A percentile compares a stretch with the other conserved stretches of the same genome.
These are phyloP conservation scores for Colletotrichum sp. DNA, from an alignment of 2,329 filamentous ascomycete species.

Conservation along the genomic window DNA sequence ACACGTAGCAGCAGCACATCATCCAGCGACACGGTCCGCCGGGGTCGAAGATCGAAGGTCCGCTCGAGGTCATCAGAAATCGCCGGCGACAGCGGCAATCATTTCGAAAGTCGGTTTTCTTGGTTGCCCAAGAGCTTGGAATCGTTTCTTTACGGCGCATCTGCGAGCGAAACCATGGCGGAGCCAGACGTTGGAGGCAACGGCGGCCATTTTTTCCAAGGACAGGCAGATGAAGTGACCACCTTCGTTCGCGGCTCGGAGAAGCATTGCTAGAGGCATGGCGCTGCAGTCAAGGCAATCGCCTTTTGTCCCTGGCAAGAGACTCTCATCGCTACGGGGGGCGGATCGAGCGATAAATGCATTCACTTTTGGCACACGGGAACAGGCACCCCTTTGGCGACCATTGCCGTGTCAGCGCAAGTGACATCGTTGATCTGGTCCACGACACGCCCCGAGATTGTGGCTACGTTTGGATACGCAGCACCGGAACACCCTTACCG, in stretches of 20 bases:
- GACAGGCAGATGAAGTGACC: constrained; percentile 40
- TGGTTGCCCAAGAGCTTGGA: not conserved
- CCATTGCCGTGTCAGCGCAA: constrained; percentile 90
- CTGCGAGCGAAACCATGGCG: not conserved
- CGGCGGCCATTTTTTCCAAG: constrained; percentile 32
- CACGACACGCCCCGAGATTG: constrained; percentile 82
- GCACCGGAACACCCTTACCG: constrained; percentile 88
- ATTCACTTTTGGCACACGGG: constrained; percentile 94
- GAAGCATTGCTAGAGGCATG: constrained; percentile 77
- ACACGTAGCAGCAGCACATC: constrained; percentile 4
- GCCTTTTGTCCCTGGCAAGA: constrained; percentile 96
- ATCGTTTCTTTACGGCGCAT: not conserved
- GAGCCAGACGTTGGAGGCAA: constrained; percentile 8
- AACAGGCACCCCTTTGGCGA: constrained; percentile 83
- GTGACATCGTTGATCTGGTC: constrained; percentile 95
- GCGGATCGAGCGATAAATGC: constrained; percentile 91
- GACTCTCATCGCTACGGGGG: constrained; percentile 85
- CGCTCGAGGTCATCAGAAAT: not conserved
- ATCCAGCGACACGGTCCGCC: not conserved
- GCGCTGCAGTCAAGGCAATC: constrained; percentile 93
- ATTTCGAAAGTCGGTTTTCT: not conserved
- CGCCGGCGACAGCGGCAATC: not conserved
- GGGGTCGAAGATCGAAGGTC: not conserved
- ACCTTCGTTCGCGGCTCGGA: constrained; percentile 60
- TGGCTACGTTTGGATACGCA: constrained; percentile 75